Evolutionary conservation across 2,329 filamentous ascomycete species (phyloP), one percentile per base, ranked within the genome.

Genomic region (Verticillium isaacii): DNA sequence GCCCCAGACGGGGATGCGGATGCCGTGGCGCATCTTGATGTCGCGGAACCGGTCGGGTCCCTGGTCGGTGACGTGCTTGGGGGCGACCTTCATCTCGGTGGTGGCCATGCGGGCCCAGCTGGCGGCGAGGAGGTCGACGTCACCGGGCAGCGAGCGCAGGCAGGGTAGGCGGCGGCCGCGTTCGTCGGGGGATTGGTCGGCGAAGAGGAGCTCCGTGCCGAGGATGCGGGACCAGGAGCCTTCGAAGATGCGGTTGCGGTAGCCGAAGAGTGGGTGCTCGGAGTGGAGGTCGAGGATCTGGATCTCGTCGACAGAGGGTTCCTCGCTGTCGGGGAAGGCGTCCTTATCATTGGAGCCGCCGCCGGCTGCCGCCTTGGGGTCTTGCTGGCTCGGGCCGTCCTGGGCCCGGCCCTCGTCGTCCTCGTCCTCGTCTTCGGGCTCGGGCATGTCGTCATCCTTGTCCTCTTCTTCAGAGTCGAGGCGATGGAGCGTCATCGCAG

Each of bases 251-350:
- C 89, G 85, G 34, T 90, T 90, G 62, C 89, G 84, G 75, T 96
- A 96, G 25, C 90, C 89, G 63, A 97, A 82, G 32, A 97, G 78
- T 0, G 94, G 94, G 57, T 90, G 89, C 2, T 77, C 70, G 1
- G 89, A 89, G 73, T 96, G 90, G 3, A 97, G 81, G 32, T 92
- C 92, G n/a, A 95, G 80, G 58, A 97, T 88, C 70, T 97, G 92
- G 6, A 97, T 84, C 45, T 84, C 76, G 34, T 77, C 71, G 7
- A 64, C 63, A 36, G 50, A 57, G 17, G 61, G 58, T 29, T 60
- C 50, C 58, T 69, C 66, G 39, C 60, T 52, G 45, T 66, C 59
- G 37, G 65, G 58, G 8, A 41, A 59, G 14, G 54, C 61, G 29
- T 23, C 36, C 41, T 63, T 58, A 50, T 73, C 68, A 19, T 74